Evolutionary conservation across 2,329 filamentous ascomycete genomes (phyloP).

Genomic region (Fusarium armeniacum): DNA sequence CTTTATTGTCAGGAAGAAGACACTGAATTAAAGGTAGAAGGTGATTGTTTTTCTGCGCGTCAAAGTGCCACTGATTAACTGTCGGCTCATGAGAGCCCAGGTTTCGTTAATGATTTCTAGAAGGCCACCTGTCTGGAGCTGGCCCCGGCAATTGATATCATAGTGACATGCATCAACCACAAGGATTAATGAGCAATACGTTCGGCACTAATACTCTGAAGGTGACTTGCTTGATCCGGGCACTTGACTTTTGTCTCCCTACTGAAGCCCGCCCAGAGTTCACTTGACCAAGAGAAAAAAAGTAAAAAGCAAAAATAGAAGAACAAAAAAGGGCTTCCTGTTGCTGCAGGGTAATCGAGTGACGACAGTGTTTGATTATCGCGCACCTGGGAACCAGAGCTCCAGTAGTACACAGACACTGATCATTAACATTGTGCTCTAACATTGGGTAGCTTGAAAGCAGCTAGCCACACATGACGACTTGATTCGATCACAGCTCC

Average conservation of each 20-base stretch:
- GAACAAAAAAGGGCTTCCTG: background rate
- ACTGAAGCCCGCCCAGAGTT: background rate
- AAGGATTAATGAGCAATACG: background rate
- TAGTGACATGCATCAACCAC: background rate
- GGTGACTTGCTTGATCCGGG: no score
- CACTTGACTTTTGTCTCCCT: background rate
- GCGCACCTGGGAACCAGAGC: background rate
- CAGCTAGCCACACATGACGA: background rate
- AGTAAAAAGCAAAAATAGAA: background rate
- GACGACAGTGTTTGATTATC: background rate
- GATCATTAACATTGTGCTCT: background rate
- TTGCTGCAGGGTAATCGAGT: background rate
- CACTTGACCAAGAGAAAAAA: no score
- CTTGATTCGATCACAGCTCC: background rate
- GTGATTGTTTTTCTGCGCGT: background rate
- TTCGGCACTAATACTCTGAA: background rate
- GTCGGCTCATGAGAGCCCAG: background rate
- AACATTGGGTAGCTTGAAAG: background rate
- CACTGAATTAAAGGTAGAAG: background rate
- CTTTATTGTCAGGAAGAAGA: background rate
- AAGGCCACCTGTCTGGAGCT: background rate
- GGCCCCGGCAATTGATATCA: background rate
- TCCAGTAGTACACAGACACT: background rate
- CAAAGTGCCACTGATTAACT: no score
- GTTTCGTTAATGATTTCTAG: background rate